Base-by-base conservation (phyloP, 306 rosid species). In the Quillaja saponaria region DNA sequence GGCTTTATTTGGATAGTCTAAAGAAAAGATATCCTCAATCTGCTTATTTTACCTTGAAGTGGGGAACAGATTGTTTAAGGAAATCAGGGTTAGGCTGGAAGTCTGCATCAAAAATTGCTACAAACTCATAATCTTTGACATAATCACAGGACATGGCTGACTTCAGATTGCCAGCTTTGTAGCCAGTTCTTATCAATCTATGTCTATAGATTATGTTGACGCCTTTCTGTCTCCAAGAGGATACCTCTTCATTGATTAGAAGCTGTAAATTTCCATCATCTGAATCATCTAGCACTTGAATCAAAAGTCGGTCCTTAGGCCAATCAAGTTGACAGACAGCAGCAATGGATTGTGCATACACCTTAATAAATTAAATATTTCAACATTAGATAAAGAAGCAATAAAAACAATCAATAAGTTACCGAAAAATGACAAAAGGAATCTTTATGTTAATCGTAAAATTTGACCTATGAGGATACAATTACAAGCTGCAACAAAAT, bases 81-180 rank as follows among this genome's bases (percentile, higher is more conserved):
- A 70, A 94, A 81, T 94, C 97, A 8, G 91, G 90, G 65, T 87
- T 94, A 2, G 99, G 99, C 75, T 73, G 84, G 81, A 94, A 94
- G 69, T 94, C 99, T 28, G 99, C 99, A 69, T 94, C 99, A 55
- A 94, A 82, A 19, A 94, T 94, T 45, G 99, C 90, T 17, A 90
- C 96, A 50, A 85, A 94, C 51, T 94, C 99, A 7, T 85, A 89
- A 74, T 87, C 90, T 64, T 85, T 81, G 77, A 94, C 88, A 67
- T 90, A 87, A 49, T 94, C 97, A 73, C 97, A 90, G 34, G 81
- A 71, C 99, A 94, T 94, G 4, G 99, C 99, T 34, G 99, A 94
- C 34, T 83, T 90, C 4, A 94, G 99, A 78, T 94, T 94, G 19
- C 99, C 99, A 19, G 99, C 97, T 83, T 94, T 94, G 34, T 94